Base-by-base conservation (phyloP, 176 grass and related monocot species). In the Aechmea fasciata region DNA sequence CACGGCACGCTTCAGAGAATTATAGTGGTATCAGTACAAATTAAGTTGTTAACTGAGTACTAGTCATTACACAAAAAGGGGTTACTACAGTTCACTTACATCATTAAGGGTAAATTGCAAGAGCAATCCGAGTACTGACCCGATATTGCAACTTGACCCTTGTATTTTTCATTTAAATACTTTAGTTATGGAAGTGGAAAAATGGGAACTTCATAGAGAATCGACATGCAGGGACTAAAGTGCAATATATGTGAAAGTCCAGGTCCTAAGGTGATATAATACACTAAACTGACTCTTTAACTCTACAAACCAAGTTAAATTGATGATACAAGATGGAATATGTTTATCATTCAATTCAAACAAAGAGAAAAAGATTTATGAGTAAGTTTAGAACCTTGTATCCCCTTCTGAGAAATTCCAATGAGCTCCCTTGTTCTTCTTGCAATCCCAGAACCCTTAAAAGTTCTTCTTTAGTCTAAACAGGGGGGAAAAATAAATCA, bases 341-440 rank as follows among this genome's bases (percentile, higher is more conserved):
- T 41, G 33, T 41, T 41, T 41, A 41, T 41, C 33, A 41, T 41
- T 41, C 33, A 41, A 41, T 5, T 29, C 3, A 13, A 14, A 6
- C 23, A 13, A 14, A 10, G 13, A 47, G 15, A 11, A 12, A 10
- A 11, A 71, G 13, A 57, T 55, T 33, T 8, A 33, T 28, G 8
- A 47, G 8, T 24, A 57, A 11, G 13, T 15, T 47, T 9, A 28
- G 63, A 24, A 97, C 94, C 93, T 97, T 97, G 73, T 87, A 92
- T 83, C 93, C 93, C 79, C 82, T 90, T 87, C 93, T 92, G 59
- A 97, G 79, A 63, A 97, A 97, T 83, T 92, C 79, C 62, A 97
- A 82, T 49, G 81, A 82, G 77, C 89, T 97, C 79, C 93, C 93
- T 83, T 83, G 49, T 77, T 97, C 89, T 71, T 97, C 93, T 90